Conservation (phyloP, 108 stramenopile genomes). For the Phaeodactylum tricornutum region DNA sequence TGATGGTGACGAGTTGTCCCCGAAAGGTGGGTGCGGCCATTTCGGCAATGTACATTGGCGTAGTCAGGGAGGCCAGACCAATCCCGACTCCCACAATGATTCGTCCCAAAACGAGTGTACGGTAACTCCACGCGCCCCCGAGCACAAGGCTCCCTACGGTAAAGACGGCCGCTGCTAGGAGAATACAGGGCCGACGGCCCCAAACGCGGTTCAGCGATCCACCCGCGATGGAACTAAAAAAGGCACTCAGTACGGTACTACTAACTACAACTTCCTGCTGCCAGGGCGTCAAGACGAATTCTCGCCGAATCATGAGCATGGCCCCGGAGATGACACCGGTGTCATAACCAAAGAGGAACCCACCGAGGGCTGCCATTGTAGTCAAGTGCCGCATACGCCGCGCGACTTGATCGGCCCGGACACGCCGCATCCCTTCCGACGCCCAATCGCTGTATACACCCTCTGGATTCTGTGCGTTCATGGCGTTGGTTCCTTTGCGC, state of each 20-base stretch:
- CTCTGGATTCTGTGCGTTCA: neutral
- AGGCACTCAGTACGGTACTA: slow-evolving; percentile 42
- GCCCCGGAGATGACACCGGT: slow-evolving; percentile 41
- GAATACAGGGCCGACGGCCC: slow-evolving; percentile 33
- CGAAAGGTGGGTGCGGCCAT: slow-evolving; percentile 47
- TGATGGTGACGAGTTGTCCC: slow-evolving; percentile 69
- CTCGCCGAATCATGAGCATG: slow-evolving; percentile 15
- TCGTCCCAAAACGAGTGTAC: slow-evolving; percentile 41
- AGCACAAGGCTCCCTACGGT: slow-evolving; percentile 32
- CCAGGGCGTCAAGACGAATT: slow-evolving; percentile 14
- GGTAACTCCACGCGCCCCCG: slow-evolving; percentile 20
- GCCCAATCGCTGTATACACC: neutral
- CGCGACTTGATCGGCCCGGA: slow-evolving; percentile 5
- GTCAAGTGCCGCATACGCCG: slow-evolving; percentile 31
- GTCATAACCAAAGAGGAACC: slow-evolving; percentile 55
- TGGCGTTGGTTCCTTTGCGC: neutral
- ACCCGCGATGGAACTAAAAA: slow-evolving; percentile 18
- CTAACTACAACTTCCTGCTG: slow-evolving; percentile 49
- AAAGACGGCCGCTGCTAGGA: slow-evolving; percentile 36
- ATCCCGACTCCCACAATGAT: slow-evolving; percentile 67
- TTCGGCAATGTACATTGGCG: slow-evolving; percentile 83
- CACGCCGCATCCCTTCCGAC: slow-evolving; percentile 4
- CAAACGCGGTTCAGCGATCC: slow-evolving; percentile 28
- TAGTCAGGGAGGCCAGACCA: slow-evolving; percentile 60
- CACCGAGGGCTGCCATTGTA: slow-evolving; percentile 41